Evolutionary conservation across 2,329 filamentous ascomycete genomes (phyloP).

Genomic region (Alternaria metachromatica): DNA sequence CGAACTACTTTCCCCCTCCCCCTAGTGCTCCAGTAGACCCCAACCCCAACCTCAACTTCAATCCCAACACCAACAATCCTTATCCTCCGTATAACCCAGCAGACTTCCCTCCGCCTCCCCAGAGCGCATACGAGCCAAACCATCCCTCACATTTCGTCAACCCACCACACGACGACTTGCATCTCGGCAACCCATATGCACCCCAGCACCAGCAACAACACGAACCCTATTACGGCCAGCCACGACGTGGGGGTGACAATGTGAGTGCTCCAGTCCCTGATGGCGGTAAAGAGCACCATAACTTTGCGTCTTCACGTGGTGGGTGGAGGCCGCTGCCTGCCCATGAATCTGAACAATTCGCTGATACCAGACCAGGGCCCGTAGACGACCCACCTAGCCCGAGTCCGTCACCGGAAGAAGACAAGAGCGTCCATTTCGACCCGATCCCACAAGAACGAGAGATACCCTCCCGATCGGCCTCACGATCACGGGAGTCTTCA

Average conservation of each 20-base stretch:
- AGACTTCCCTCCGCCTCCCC: slow-evolving; percentile 50
- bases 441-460: slow-evolving; percentile 42
- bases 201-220: slow-evolving; percentile 25
- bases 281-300: slow-evolving; percentile 36
- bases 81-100: slow-evolving; percentile 51
- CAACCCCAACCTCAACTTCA: slow-evolving; percentile 20
- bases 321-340: slow-evolving; percentile 41
- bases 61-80: slow-evolving; percentile 35
- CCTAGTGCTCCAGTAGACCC: slow-evolving; percentile 42
- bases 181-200: slow-evolving; percentile 38
- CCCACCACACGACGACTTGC: slow-evolving; percentile 38
- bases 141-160: slow-evolving; percentile 40
- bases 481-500: slow-evolving; percentile 16
- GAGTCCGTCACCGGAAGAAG: slow-evolving; percentile 24
- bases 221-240: slow-evolving; percentile 43
- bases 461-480: slow-evolving; percentile 24
- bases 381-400: slow-evolving; percentile 22
- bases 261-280: slow-evolving; percentile 55
- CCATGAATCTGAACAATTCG: slow-evolving; percentile 15
- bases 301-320: slow-evolving; percentile 38
- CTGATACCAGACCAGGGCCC: slow-evolving; percentile 30
- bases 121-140: slow-evolving; percentile 31
- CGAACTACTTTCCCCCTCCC: slow-evolving; percentile 59
- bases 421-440: slow-evolving; percentile 51
- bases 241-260: slow-evolving; percentile 53